These are phyloP conservation scores for Cyberlindnera xishuangbannaensis DNA, from an alignment of 805 yeast genomes.

Conservation along the genomic window DNA sequence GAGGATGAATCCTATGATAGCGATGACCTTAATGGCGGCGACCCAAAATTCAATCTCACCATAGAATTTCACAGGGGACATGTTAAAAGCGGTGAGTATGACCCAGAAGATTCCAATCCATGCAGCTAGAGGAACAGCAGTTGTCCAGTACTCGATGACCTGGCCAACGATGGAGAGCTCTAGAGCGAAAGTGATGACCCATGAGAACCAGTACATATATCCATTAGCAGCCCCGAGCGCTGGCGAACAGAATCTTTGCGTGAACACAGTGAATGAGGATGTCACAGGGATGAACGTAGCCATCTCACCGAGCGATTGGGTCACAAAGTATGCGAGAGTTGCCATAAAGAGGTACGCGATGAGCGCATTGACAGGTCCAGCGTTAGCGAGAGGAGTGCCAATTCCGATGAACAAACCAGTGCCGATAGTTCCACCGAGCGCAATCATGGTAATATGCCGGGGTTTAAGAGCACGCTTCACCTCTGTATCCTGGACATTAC, in stretches of 20 bases:
- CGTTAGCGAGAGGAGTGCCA: slow-evolving; percentile 43
- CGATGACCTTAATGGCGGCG: slow-evolving; percentile 58
- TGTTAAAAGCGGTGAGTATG: slow-evolving; percentile 44
- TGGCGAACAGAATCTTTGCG: slow-evolving; percentile 63
- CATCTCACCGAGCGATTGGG: slow-evolving; percentile 76
- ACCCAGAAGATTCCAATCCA: slow-evolving; percentile 69
- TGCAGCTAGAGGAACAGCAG: slow-evolving; percentile 61
- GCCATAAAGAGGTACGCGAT: slow-evolving; percentile 65
- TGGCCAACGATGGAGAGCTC: slow-evolving; percentile 71
- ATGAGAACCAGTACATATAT: slow-evolving; percentile 71
- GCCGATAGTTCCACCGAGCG: slow-evolving; percentile 77
- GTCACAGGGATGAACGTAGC: slow-evolving; percentile 70
- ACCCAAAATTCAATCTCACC: slow-evolving; percentile 79
- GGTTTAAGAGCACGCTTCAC: slow-evolving; percentile 57
- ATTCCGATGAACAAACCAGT: slow-evolving; percentile 72
- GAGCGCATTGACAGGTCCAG: slow-evolving; percentile 67
- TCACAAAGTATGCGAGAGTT: slow-evolving; percentile 55
- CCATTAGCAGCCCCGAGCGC: slow-evolving; percentile 69
- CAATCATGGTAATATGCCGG: slow-evolving; percentile 70
- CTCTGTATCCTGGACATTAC: slow-evolving; percentile 31
- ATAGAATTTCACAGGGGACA: slow-evolving; percentile 62
- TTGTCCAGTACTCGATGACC: slow-evolving; percentile 59
- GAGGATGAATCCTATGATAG: slow-evolving; percentile 64
- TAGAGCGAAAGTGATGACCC: slow-evolving; percentile 72
- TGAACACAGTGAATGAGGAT: slow-evolving; percentile 62